Percentiles rank a stretch among this genome's conserved stretches.
Evolutionary conservation across 2,329 filamentous ascomycete species (phyloP).

Genomic region (Kalaharituber pfeilii): DNA sequence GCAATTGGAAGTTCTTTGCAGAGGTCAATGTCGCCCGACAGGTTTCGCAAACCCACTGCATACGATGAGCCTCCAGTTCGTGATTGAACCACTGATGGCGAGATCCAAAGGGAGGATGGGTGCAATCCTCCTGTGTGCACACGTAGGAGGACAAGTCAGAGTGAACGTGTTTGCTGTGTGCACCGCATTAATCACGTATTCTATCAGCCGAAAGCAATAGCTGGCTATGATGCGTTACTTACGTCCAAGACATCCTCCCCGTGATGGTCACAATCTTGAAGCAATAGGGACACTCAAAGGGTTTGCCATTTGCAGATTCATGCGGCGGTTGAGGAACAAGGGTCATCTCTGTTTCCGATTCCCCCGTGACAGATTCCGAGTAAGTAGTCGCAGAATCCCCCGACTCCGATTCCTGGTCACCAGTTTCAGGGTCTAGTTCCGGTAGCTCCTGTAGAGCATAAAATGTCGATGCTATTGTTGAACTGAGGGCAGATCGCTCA

Average conservation of each 20-base stretch:
- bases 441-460: not conserved
- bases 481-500: not conserved
- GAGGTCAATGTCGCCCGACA: slow-evolving; percentile 1
- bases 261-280: not conserved
- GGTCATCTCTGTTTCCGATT: not conserved
- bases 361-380: not conserved
- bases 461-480: not conserved
- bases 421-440: not conserved
- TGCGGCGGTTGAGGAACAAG: not conserved
- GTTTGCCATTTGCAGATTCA: not conserved
- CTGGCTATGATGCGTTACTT: not conserved
- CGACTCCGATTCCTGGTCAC: not conserved
- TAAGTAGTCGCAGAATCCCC: not conserved
- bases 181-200: not conserved
- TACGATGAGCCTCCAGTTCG: slow-evolving; percentile 19
- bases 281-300: slow-evolving; percentile 3
- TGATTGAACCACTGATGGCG: slow-evolving; percentile 20
- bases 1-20: slow-evolving; percentile 3
- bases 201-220: not conserved
- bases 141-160: slow-evolving; percentile 23
- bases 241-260: not conserved
- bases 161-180: slow-evolving; percentile 20
- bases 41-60: slow-evolving; percentile 15
- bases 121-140: slow-evolving; percentile 20
- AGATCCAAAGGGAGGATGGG: slow-evolving; percentile 15